phyloP scores from a whole-genome alignment of 1,284 basidiomycete genomes.

The Boletellus deceptivus region DNA sequence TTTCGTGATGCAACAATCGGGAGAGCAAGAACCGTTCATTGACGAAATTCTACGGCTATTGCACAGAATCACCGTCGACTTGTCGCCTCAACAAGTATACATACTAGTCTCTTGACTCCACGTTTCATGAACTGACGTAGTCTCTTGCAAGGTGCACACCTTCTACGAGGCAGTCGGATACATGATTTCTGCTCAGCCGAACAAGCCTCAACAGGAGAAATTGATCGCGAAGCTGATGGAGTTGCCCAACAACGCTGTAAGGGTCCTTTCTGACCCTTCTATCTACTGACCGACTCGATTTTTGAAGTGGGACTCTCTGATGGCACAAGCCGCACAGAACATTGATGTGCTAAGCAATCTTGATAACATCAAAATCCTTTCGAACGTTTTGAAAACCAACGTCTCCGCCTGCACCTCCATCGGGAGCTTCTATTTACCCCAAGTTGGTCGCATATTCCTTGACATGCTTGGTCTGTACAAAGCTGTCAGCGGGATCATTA shows the following conservation, averaged over 20 bases:
- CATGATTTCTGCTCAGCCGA: constrained; percentile 99
- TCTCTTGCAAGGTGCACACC: constrained; percentile 71
- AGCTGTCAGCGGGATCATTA: constrained; percentile 97
- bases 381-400: constrained; percentile 98
- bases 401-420: constrained; percentile 98
- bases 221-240: constrained; percentile 97
- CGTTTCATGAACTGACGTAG: constrained; percentile 9
- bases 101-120: not conserved
- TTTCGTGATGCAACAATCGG: constrained; percentile 97
- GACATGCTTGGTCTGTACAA: constrained; percentile 99
- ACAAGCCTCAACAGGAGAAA: constrained; percentile 95
- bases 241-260: constrained; percentile 90
- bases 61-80: constrained; percentile 93
- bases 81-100: constrained; percentile 87
- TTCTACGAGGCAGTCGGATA: constrained; percentile 99
- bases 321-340: constrained; percentile 93
- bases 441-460: constrained; percentile 94
- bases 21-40: constrained; percentile 96
- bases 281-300: constrained; percentile 4
- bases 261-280: constrained; percentile 29
- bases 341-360: constrained; percentile 89
- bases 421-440: constrained; percentile 95
- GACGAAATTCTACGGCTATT: constrained; percentile 94
- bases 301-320: constrained; percentile 90
- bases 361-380: constrained; percentile 97